phyloP scores from a whole-genome alignment of 2,329 filamentous ascomycete species.

The Fusarium incarnatum region DNA sequence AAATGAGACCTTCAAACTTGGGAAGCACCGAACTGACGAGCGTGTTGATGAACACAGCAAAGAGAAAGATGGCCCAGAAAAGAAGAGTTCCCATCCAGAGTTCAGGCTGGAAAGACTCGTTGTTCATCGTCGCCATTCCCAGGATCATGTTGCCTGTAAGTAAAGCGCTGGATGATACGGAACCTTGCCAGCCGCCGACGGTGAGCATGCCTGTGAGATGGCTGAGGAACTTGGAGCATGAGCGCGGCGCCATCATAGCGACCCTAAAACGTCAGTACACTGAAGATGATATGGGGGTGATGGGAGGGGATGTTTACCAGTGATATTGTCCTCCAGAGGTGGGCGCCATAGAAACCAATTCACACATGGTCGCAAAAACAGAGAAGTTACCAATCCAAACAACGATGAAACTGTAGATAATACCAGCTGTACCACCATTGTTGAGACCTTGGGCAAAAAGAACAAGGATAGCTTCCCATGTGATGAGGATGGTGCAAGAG shows the following conservation, averaged over 20 bases:
- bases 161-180: slow-evolving; percentile 52
- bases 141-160: slow-evolving; percentile 61
- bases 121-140: slow-evolving; percentile 44
- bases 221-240: slow-evolving; percentile 64
- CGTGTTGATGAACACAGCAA: slow-evolving; percentile 64
- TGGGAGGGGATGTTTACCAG: slow-evolving; percentile 47
- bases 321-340: slow-evolving; percentile 70
- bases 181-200: slow-evolving; percentile 60
- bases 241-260: slow-evolving; percentile 61
- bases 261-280: slow-evolving; percentile 50
- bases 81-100: slow-evolving; percentile 63
- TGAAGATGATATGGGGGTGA: accelerated
- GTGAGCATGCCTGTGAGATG: slow-evolving; percentile 64
- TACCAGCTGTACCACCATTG: slow-evolving; percentile 65
- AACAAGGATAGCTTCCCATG: slow-evolving; percentile 61
- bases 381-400: slow-evolving; percentile 60
- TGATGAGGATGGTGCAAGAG: slow-evolving; percentile 63
- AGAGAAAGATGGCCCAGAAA: slow-evolving; percentile 59
- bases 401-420: slow-evolving; percentile 64
- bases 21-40: slow-evolving; percentile 59
- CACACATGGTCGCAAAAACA: slow-evolving; percentile 55
- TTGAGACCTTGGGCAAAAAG: slow-evolving; percentile 51
- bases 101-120: slow-evolving; percentile 53
- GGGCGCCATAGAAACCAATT: slow-evolving; percentile 61
- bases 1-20: slow-evolving; percentile 61